Percentiles rank a stretch among this genome's conserved stretches.
Conservation (phyloP, 768 basidiomycete species). For the Phlegmacium glaucopus region DNA sequence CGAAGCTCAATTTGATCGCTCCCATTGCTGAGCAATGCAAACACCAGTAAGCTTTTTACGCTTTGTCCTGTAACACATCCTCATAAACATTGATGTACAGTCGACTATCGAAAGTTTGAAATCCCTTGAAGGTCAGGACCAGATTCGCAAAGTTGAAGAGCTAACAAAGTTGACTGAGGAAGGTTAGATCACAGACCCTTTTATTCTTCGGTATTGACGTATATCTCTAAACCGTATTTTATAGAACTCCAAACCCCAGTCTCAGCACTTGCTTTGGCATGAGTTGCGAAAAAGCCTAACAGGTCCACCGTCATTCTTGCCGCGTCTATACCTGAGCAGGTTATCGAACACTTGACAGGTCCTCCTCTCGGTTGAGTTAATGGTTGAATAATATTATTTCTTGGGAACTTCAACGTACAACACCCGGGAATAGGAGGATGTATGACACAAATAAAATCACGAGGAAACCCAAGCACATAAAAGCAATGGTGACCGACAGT, state of each 20-base stretch:
- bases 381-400: too few species aligned
- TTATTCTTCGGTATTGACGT: background rate
- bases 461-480: too few species aligned
- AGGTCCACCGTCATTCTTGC: slow-evolving; percentile 70
- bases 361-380: too few species aligned
- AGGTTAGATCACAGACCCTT: slow-evolving; percentile 28
- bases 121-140: slow-evolving; percentile 54
- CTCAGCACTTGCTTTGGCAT: slow-evolving; percentile 74
- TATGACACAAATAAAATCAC: too few species aligned
- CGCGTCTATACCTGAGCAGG: slow-evolving; percentile 60
- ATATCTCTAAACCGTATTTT: too few species aligned
- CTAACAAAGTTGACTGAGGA: slow-evolving; percentile 62
- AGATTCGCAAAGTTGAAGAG: slow-evolving; percentile 67
- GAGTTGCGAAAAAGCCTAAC: slow-evolving; percentile 69
- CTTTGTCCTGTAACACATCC: background rate
- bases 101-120: slow-evolving; percentile 47
- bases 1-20: slow-evolving; percentile 57
- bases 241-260: slow-evolving; percentile 43
- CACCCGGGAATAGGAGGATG: too few species aligned
- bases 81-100: slow-evolving; percentile 49
- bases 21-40: slow-evolving; percentile 79
- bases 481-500: too few species aligned
- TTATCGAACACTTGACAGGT: slow-evolving; percentile 68
- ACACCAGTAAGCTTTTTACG: slow-evolving; percentile 43
- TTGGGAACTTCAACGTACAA: too few species aligned